These are phyloP conservation scores for Alternaria brassicae DNA, from an alignment of 2,329 filamentous ascomycete genomes.

Conservation along the genomic window DNA sequence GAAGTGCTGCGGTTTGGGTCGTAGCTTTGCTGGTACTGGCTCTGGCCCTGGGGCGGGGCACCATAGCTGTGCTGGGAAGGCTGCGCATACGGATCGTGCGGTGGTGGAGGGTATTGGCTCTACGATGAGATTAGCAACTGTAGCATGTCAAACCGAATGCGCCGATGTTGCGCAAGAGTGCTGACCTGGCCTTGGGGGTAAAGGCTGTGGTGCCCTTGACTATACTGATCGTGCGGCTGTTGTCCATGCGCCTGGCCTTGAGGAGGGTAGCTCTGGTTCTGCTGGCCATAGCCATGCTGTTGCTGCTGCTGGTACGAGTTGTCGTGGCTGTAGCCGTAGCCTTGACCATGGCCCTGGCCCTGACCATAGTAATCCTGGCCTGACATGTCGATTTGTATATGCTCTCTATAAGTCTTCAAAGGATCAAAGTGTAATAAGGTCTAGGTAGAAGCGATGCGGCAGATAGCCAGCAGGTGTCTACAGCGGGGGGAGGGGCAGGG, in stretches of 20 bases:
- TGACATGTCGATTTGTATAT: slow-evolving; percentile 22
- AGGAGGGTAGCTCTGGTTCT: slow-evolving; percentile 30
- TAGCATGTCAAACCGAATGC: slow-evolving; percentile 2
- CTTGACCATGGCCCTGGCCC: slow-evolving; percentile 22
- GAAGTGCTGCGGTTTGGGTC: slow-evolving; percentile 47
- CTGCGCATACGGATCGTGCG: slow-evolving; percentile 39
- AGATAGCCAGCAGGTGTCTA: slow-evolving; percentile 22
- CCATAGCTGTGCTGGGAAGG: slow-evolving; percentile 37
- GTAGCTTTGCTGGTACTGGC: slow-evolving; percentile 43
- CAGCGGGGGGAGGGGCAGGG: slow-evolving; percentile 30
- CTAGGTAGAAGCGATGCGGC: slow-evolving; percentile 12
- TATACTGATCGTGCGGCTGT: slow-evolving; percentile 39
- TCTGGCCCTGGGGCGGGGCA: slow-evolving; percentile 37
- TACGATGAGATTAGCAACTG: slow-evolving; percentile 24
- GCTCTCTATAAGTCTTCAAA: not conserved
- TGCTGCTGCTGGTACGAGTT: slow-evolving; percentile 30
- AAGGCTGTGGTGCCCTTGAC: slow-evolving; percentile 22
- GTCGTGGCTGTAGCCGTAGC: slow-evolving; percentile 35
- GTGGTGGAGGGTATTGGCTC: slow-evolving; percentile 39
- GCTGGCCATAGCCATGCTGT: slow-evolving; percentile 35
- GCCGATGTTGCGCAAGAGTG: slow-evolving; percentile 17
- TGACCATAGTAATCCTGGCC: slow-evolving; percentile 48
- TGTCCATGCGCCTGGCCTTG: slow-evolving; percentile 37
- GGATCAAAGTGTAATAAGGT: not conserved
- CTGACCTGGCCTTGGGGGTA: slow-evolving; percentile 32